phyloP scores from a whole-genome alignment of 2,329 filamentous ascomycete genomes.

The Ophidiomyces ophidiicola region DNA sequence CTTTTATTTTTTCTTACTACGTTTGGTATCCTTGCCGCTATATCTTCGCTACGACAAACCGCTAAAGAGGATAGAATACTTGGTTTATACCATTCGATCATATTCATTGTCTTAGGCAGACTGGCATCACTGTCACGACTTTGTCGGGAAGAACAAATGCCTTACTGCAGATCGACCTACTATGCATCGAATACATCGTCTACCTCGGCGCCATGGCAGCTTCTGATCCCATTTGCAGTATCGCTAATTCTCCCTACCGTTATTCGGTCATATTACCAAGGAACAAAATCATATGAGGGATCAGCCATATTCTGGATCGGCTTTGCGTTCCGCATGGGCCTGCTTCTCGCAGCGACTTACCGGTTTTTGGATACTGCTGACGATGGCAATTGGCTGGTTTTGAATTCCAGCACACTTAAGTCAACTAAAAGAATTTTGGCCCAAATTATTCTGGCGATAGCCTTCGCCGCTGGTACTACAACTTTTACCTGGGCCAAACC shows the following conservation, averaged over 20 bases:
- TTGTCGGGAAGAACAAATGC: constrained; percentile 97
- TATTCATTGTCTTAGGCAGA: constrained; percentile 69
- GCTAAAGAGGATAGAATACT: constrained; percentile 56
- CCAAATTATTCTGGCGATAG: constrained; percentile 65
- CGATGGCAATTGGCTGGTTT: constrained; percentile 62
- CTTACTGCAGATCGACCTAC: constrained; percentile 87
- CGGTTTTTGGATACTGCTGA: constrained; percentile 86
- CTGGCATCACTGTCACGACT: constrained; percentile 78
- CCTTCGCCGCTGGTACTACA: constrained; percentile 69
- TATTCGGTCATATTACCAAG: constrained; percentile 69
- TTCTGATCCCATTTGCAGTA: constrained; percentile 64
- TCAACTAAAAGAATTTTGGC: constrained; percentile 63
- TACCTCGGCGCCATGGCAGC: constrained; percentile 83
- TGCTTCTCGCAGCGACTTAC: constrained; percentile 65
- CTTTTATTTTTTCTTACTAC: constrained; percentile 81
- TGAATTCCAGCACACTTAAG: constrained; percentile 55
- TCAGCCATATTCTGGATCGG: constrained; percentile 76
- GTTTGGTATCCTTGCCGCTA: constrained; percentile 63
- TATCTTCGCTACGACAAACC: constrained; percentile 63
- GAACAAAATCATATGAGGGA: constrained; percentile 79
- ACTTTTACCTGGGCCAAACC: constrained; percentile 80
- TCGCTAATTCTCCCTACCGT: constrained; percentile 60
- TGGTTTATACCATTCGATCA: constrained; percentile 69
- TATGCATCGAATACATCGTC: constrained; percentile 86
- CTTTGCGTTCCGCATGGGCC: constrained; percentile 60